Evolutionary conservation across 257 asterid species (phyloP), one percentile per base, ranked within the genome.

Genomic region (Lycium barbarum): DNA sequence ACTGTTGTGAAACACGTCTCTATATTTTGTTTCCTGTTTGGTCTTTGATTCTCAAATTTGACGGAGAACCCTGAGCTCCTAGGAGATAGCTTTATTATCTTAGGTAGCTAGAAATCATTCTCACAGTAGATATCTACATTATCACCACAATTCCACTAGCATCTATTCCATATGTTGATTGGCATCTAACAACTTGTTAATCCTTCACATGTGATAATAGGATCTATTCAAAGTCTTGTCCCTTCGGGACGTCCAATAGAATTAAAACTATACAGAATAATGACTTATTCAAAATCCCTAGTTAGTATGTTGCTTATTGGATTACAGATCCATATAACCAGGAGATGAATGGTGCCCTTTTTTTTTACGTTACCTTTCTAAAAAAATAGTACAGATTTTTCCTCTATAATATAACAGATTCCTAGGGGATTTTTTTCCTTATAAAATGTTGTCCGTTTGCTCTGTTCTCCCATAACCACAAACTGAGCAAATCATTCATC

Each of bases 271-370:
- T 33, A 35, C 22, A 78, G 62, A 53, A 78, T 51, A 78, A 17
- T 76, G 79, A 38, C 79, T 33, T 73, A 47, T 63, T 73, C 63
- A 51, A 49, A 78, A 53, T 53, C 49, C 49, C 82, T 78, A 1
- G 62, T 74, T 13, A 74, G 45, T 76, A 53, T 54, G 65, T 33
- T 53, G 55, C 2, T 53, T 53, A 53, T 78, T 33, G 82, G 66
- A 35, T 33, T 78, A 14, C 82, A 78, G 47, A 78, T 53, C 11
- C 49, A 51, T 78, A 7, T 59, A 76, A 76, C 82, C 47, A 2
- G 7, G 82, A 76, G 81, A 47, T 45, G 80, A 20, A 73, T 73
- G 59, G 40, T 20, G 35, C 59, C 1, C 26, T 78, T 26, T 54
- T 14, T 53, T 70, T 38, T 17, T 54, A 40, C 40, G 79, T 18